A percentile compares a stretch with the other conserved stretches of the same genome.
Evolutionary conservation across 1,139 yeast genomes (phyloP).

Genomic region (Blastobotrys capitulatus): DNA sequence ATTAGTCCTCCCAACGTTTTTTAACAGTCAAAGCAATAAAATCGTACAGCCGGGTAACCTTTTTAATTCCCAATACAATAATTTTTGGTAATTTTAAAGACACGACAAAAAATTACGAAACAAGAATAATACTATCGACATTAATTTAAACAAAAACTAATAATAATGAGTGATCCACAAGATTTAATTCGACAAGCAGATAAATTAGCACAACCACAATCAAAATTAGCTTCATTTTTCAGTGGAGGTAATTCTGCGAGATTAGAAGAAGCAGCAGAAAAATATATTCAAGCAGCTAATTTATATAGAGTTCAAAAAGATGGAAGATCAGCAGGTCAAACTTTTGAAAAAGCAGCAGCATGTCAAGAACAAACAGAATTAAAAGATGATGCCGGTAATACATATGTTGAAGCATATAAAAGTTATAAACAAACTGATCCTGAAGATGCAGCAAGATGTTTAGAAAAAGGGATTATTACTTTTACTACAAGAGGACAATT

Average conservation of each 20-base stretch:
- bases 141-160: neutral
- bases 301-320: constrained; percentile 73
- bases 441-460: constrained; percentile 68
- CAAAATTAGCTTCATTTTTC: constrained; percentile 43
- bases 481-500: constrained; percentile 91
- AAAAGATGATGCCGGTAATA: constrained; percentile 88
- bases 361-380: constrained; percentile 69
- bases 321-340: constrained; percentile 59
- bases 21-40: no score
- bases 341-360: constrained; percentile 81
- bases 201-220: constrained; percentile 38
- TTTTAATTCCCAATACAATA: no score
- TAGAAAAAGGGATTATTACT: constrained; percentile 71
- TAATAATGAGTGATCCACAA: constrained; percentile 2
- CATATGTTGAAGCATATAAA: constrained; percentile 87
- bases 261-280: constrained; percentile 87
- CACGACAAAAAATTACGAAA: neutral
- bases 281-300: constrained; percentile 88
- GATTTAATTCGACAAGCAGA: constrained; percentile 47
- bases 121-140: neutral
- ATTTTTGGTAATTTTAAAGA: no score
- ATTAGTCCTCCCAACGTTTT: neutral
- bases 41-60: neutral
- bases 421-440: constrained; percentile 72
- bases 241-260: constrained; percentile 63